These are phyloP conservation scores for Tephrocybe rancida DNA, from an alignment of 768 basidiomycete species.

Conservation along the genomic window DNA sequence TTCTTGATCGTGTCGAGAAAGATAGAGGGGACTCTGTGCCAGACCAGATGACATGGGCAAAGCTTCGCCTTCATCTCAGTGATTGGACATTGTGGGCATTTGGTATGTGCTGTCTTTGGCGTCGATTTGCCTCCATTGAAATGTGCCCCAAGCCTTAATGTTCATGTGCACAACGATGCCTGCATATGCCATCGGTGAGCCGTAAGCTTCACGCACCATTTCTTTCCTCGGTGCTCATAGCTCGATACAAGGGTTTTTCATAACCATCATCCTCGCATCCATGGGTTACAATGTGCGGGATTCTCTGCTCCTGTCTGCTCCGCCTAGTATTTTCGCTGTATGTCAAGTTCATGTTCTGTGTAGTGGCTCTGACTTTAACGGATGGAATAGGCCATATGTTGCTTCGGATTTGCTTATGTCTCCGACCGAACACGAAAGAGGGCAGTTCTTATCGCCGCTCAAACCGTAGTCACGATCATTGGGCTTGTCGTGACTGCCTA, in stretches of 20 bases:
- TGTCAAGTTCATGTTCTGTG: not conserved
- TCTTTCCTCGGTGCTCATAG: not conserved
- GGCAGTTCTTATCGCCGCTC: constrained; percentile 33
- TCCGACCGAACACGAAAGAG: constrained; percentile 36
- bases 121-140: not conserved
- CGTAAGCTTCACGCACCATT: not conserved
- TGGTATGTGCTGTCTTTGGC: constrained; percentile 22
- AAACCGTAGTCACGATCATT: constrained; percentile 31
- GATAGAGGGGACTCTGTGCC: constrained; percentile 40
- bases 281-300: constrained; percentile 34
- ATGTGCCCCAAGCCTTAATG: constrained; percentile 31
- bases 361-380: not conserved
- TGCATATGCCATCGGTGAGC: constrained; percentile 34
- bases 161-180: constrained; percentile 39
- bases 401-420: constrained; percentile 38
- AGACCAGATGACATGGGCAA: constrained; percentile 30
- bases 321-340: constrained; percentile 36
- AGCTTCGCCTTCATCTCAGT: constrained; percentile 34
- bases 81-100: constrained; percentile 40
- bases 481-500: constrained; percentile 36
- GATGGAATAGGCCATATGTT: constrained; percentile 30
- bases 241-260: constrained; percentile 25
- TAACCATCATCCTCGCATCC: constrained; percentile 34
- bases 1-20: constrained; percentile 34
- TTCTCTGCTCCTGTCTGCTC: constrained; percentile 35